Percentiles rank a stretch among this genome's conserved stretches.
Conservation (phyloP, 2,329 filamentous ascomycete genomes). For the Pestalotiopsis sp. region DNA sequence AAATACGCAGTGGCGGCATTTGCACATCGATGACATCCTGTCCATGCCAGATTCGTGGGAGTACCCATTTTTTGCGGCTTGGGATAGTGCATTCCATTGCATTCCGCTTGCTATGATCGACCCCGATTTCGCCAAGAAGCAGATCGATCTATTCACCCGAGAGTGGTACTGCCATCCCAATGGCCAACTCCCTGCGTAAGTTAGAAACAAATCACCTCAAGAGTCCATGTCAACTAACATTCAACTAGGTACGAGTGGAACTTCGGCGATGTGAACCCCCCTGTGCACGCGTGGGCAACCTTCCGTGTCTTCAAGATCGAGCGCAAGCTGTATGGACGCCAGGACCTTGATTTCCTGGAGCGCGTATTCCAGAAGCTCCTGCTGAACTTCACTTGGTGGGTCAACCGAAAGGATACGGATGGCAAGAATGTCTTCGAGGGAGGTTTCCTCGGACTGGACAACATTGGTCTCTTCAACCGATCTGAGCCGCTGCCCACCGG, state of each 20-base stretch:
- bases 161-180: slow-evolving; percentile 99
- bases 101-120: slow-evolving; percentile 97
- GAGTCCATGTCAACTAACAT: slow-evolving; percentile 17
- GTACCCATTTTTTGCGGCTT: slow-evolving; percentile 96
- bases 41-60: slow-evolving; percentile 99
- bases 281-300: slow-evolving; percentile 93
- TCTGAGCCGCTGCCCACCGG: slow-evolving; percentile 94
- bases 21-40: slow-evolving; percentile 91
- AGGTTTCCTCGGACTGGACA: slow-evolving; percentile 92
- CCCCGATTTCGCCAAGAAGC: slow-evolving; percentile 96
- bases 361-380: slow-evolving; percentile 95
- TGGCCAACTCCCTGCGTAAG: slow-evolving; percentile 85
- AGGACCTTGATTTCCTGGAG: slow-evolving; percentile 94
- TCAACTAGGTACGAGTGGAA: slow-evolving; percentile 79
- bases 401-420: slow-evolving; percentile 91
- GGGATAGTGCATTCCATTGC: slow-evolving; percentile 97
- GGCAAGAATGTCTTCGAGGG: slow-evolving; percentile 98
- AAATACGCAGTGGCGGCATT: slow-evolving; percentile 90
- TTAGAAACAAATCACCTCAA: slow-evolving; percentile 14
- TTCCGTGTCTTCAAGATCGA: slow-evolving; percentile 98
- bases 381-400: slow-evolving; percentile 99
- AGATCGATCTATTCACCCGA: slow-evolving; percentile 90
- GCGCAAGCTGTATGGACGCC: slow-evolving; percentile 92
- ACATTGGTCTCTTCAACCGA: slow-evolving; percentile 96
- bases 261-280: slow-evolving; percentile 95